Base-by-base conservation (phyloP, 768 basidiomycete genomes). In the Pleurotus pulmonarius region DNA sequence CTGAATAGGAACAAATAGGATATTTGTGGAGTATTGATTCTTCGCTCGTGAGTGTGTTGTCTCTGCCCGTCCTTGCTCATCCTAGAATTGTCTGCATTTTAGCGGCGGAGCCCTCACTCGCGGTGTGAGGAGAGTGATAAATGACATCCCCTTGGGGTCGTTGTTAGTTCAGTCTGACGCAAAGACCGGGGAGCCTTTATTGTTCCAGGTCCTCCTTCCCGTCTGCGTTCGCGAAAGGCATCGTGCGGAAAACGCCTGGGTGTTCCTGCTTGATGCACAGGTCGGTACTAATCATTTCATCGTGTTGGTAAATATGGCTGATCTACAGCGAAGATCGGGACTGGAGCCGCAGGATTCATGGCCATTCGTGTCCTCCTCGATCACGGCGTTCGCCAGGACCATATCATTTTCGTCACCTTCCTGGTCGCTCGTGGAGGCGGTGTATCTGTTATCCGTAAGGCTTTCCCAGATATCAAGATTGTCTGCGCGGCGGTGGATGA, bases 291-390 rank as follows among this genome's bases (percentile, higher is more conserved):
- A 1, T 29, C 56, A n/a, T 37, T 4, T 18, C 12, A 9, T 16
- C 3, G 41, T 11, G 29, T 34, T 11, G 48, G 16, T 24, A 46
- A 39, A 46, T 44, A 15, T 44, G 49, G n/a, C 51, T 57, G 41
- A 49, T 48, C 7, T 16, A 12, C 13, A 16, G 44, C 37, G 15
- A 61, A 96, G 87, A 93, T 98, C 67, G 94, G 92, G 5, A 98
- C 96, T 0, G 96, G 88, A 4, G 94, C 95, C 0, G 85, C 92
- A 3, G 87, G 88, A 16, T 90, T 98, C 69, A 98, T 98, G 96
- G 88, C 94, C 0, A 91, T 99, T 59, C 88, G 96, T 25, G 83
- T 96, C 9, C 75, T 98, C 8, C 79, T 98, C 15, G 96, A 99
- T 67, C 96, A 99, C 62, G 94, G 96, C 11, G 86, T 96, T 15